Percentiles rank a stretch among this genome's conserved stretches.
Conservation (phyloP, 2,329 filamentous ascomycete genomes). For the Sporothrix humicola region DNA sequence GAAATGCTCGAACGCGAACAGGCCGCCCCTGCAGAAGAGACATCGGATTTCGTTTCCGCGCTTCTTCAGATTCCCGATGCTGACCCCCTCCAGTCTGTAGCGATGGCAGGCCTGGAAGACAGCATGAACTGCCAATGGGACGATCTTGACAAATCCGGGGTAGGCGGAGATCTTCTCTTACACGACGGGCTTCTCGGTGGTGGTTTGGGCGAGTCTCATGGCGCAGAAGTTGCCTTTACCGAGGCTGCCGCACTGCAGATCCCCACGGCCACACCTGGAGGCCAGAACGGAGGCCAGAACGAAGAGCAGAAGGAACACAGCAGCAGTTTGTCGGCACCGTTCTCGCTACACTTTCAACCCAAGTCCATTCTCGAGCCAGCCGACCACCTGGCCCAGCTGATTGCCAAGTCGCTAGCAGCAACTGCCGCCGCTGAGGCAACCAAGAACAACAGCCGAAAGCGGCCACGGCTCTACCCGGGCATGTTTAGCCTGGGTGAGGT, state of each 20-base stretch:
- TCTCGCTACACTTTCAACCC: constrained; percentile 5
- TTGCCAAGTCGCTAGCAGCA: constrained; percentile 13
- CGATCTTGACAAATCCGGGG: neutral
- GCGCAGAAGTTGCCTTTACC: neutral
- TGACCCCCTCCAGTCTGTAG: neutral
- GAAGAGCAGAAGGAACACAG: neutral
- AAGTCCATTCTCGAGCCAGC: constrained; percentile 21
- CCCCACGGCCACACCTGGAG: neutral
- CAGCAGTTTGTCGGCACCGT: constrained; percentile 2
- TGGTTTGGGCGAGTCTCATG: neutral
- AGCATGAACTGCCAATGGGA: neutral
- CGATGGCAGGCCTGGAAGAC: neutral
- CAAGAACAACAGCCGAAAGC: neutral
- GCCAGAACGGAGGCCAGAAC: neutral
- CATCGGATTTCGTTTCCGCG: neutral
- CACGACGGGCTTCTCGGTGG: neutral
- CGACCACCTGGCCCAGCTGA: constrained; percentile 12
- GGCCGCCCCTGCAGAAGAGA: neutral
- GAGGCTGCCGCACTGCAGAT: neutral
- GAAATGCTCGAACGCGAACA: neutral
- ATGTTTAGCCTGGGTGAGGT: constrained; percentile 22
- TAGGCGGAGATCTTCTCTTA: neutral
- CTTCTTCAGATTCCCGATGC: neutral
- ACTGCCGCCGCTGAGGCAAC: neutral
- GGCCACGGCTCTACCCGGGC: constrained; percentile 4